A percentile compares a stretch with the other conserved stretches of the same genome.
Evolutionary conservation across 805 yeast species (phyloP).

Genomic region (Ogataea salicorniae): DNA sequence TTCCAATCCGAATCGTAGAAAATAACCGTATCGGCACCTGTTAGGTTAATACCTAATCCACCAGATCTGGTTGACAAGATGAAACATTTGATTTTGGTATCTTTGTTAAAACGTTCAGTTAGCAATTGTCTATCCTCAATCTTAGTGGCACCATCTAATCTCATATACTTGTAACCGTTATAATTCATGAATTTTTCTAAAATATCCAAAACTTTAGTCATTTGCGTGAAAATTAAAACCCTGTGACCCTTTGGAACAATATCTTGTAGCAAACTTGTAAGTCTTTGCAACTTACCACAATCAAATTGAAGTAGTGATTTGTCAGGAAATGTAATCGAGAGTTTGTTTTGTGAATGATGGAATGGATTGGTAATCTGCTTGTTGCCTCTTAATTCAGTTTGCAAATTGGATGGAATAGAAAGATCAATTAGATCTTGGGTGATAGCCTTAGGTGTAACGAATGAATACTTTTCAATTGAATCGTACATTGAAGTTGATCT

Average conservation of each 20-base stretch:
- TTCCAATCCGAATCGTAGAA: conserved; percentile 99
- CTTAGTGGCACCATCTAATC: conserved; percentile 96
- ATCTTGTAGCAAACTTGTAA: conserved; percentile 70
- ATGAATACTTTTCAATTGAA: conserved; percentile 68
- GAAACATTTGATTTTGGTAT: conserved; percentile 80
- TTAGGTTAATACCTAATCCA: conserved; percentile 93
- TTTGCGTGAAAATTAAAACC: conserved; percentile 93
- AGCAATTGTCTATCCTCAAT: conserved; percentile 93
- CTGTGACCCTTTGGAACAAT: conserved; percentile 85
- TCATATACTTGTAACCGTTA: conserved; percentile 90
- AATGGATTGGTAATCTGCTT: conserved; percentile 43
- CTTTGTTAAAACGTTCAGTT: conserved; percentile 89
- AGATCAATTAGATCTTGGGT: conserved; percentile 63
- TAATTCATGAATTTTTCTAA: conserved; percentile 89
- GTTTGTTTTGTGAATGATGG: conserved; percentile 78
- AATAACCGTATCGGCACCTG: conserved; percentile 98
- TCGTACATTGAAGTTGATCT: conserved; percentile 40
- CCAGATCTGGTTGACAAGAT: conserved; percentile 95
- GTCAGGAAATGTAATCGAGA: conserved; percentile 94
- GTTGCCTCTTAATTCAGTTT: conserved; percentile 25
- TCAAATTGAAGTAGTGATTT: conserved; percentile 88
- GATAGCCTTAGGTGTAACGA: conserved; percentile 83
- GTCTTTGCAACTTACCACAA: conserved; percentile 90
- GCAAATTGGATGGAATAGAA: conserved; percentile 36
- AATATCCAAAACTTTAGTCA: conserved; percentile 94